A percentile compares a stretch with the other conserved stretches of the same genome.
Evolutionary conservation across 2,329 filamentous ascomycete species (phyloP).

Genomic region (Botrytis fragariae): DNA sequence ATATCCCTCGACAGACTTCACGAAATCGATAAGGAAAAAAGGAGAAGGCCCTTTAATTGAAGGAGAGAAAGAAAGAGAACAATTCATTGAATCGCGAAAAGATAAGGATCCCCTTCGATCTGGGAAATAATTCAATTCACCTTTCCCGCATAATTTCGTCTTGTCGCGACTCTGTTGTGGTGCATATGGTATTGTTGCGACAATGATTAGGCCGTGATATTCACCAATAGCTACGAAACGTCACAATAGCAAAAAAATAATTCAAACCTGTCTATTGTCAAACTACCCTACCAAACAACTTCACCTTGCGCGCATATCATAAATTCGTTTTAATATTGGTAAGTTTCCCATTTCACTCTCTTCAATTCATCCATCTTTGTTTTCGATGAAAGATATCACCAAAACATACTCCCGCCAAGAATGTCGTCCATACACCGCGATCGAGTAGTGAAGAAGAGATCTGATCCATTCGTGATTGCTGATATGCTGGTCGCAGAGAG

Average conservation of each 20-base stretch:
- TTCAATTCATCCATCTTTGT: background rate
- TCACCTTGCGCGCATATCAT: slow-evolving; percentile 7
- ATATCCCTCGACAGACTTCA: background rate
- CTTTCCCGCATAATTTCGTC: background rate
- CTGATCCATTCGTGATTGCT: slow-evolving; percentile 2
- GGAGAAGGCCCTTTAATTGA: background rate
- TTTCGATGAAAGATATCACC: background rate
- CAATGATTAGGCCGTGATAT: slow-evolving; percentile 33
- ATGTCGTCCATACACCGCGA: slow-evolving; percentile 10
- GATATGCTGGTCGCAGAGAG: background rate
- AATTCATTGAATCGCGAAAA: background rate
- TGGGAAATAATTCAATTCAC: slow-evolving; percentile 4
- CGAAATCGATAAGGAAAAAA: background rate
- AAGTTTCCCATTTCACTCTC: background rate
- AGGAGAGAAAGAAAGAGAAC: background rate
- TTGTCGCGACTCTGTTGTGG: slow-evolving; percentile 16
- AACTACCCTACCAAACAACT: background rate
- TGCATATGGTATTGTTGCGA: slow-evolving; percentile 28
- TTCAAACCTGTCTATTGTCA: slow-evolving; percentile 1
- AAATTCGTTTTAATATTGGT: background rate
- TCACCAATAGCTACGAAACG: slow-evolving; percentile 23
- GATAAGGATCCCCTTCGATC: background rate
- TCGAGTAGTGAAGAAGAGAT: background rate
- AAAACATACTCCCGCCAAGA: background rate
- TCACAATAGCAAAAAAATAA: slow-evolving; percentile 14